Base-by-base conservation (phyloP, 2,329 filamentous ascomycete genomes). In the Xylaria sp. region DNA sequence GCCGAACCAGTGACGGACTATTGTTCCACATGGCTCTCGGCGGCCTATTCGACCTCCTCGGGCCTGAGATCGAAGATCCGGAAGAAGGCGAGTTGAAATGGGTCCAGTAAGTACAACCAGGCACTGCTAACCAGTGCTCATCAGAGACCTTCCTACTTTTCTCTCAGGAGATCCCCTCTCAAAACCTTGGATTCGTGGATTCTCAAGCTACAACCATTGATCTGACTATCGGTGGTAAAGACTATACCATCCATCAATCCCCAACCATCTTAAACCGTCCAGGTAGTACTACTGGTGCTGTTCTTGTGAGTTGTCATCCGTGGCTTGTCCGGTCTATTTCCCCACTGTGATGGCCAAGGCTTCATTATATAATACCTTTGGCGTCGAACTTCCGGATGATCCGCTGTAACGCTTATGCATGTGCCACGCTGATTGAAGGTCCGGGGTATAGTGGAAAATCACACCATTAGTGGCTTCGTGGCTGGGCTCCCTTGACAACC, bases 131-230 rank as follows among this genome's bases (percentile, higher is more conserved):
- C 58, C 12, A 45, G n/a, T 60, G 36, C 43, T 8, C 55, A 50
- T 39, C n/a, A 97, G 95, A 98, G 82, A 93, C 93, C 4, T 97
- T 97, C 76, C 81, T 94, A 43, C 85, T 97, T 63, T 97, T 97
- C 83, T 91, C 93, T 50, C 89, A 91, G 77, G 82, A 88, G 20
- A 87, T 93, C 30, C 89, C 91, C 0, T 91, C 91, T 13, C 88
- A 89, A 63, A 90, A 94, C 74, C 89, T 98, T 10, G 96, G 95
- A 76, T 96, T 97, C 80, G 82, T 98, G 70, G 91, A 97, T 78
- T 83, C 91, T 18, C 89, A 87, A 71, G 89, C 92, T 10, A 78
- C 85, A 1, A 80, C 82, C 1, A 79, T 97, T 41, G 87, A 93
- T 13, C 77, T 97, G 66, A 85, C 85, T 39, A 86, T 98, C 68